A percentile compares a stretch with the other conserved stretches of the same genome.
Conservation (phyloP, 208 protist genomes). For the Crithidia bombi region DNA sequence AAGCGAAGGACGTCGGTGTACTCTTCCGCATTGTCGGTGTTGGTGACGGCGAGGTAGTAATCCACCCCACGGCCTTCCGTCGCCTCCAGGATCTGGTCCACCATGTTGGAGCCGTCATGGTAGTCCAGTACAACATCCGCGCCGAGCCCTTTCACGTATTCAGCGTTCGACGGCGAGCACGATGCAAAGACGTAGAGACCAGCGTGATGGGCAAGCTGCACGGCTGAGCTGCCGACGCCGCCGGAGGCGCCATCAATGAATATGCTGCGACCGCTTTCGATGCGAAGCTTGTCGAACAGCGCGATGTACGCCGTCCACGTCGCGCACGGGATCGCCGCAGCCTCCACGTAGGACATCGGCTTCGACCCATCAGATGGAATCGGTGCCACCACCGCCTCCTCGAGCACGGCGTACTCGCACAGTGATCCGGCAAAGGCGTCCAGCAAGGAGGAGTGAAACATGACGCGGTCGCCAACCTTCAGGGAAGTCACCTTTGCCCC, state of each 20-base stretch:
- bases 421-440: conserved; percentile 48
- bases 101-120: conserved; percentile 39
- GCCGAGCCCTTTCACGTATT: conserved; percentile 57
- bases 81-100: conserved; percentile 29
- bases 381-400: conserved; percentile 45
- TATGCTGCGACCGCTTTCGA: conserved; percentile 67
- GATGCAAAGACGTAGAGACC: conserved; percentile 68
- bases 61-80: conserved; percentile 61
- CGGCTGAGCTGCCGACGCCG: conserved; percentile 71
- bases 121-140: conserved; percentile 80
- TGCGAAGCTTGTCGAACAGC: conserved; percentile 76
- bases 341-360: conserved; percentile 66
- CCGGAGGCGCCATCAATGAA: conserved; percentile 78
- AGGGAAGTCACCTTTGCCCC: conserved; percentile 32
- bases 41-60: conserved; percentile 68
- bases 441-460: conserved; percentile 49
- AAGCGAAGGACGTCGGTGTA: conserved; percentile 63
- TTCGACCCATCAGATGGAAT: conserved; percentile 35
- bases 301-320: conserved; percentile 70
- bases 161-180: conserved; percentile 54
- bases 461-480: conserved; percentile 58
- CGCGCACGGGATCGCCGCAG: conserved; percentile 67
- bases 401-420: conserved; percentile 68
- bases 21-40: conserved; percentile 37
- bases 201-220: conserved; percentile 79